Base-by-base conservation (phyloP, 495 filamentous ascomycete species). In the Stereocaulon alpinum region DNA sequence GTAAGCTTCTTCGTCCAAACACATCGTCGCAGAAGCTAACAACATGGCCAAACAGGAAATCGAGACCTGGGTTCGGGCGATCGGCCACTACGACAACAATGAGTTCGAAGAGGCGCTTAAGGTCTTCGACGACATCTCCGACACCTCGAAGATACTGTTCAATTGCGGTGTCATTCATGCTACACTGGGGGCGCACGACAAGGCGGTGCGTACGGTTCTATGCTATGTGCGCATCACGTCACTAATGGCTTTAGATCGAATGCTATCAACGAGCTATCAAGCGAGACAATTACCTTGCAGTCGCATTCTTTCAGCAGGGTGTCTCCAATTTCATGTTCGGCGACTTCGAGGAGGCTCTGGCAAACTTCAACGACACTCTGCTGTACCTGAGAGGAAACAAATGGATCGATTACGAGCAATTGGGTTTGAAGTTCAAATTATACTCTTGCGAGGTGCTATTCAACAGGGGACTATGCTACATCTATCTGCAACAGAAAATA, bases 111-210 rank as follows among this genome's bases (percentile, higher is more conserved):
- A 88, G 61, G 81, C 94, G 6, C 71, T 97, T 59, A 80, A 80
- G 64, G 77, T 83, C 57, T 99, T 98, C 68, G 86, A 88, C 54
- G 77, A 75, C 57, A 96, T 97, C 66, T 78, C 89, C 56, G 94
- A 97, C 70, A 99, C 93, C 3, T 96, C 94, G 53, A 97, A 96
- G 78, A 99, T 99, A 59, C 77, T 94, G 44, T 99, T 99, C 78
- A 99, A 99, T 70, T 93, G 91, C 73, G 93, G 94, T 55, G 93
- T 99, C 51, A 97, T 99, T 70, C 89, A 93, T 79, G 93, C 93
- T 11, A 97, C 93, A 0, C 74, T 99, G n/a, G 94, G 93, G 60
- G 88, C 96, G 69, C 93, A 99, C 75, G 87, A 89, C 64, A 88
- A 85, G 78, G 93, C 93, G 64, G 93, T 98, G 79, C 68, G 89